Percentiles rank a stretch among this genome's conserved stretches.
These are phyloP conservation scores for Dendrocalamus sinicus DNA, from an alignment of 176 grass and related monocot species.

Conservation along the genomic window DNA sequence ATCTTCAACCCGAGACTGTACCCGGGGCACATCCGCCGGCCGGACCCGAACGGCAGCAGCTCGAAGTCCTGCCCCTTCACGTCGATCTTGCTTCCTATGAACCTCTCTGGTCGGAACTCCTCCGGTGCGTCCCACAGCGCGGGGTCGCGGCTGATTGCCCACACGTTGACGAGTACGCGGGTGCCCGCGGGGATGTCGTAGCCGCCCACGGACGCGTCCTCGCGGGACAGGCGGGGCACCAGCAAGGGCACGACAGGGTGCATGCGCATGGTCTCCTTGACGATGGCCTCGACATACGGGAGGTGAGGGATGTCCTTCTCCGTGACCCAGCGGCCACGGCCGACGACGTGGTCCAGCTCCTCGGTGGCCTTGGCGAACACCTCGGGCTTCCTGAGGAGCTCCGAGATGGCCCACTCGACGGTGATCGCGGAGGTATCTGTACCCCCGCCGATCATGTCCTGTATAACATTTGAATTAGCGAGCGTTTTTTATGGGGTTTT, in stretches of 20 bases:
- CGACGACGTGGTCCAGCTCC: conserved; percentile 65
- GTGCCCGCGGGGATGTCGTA: conserved; percentile 54
- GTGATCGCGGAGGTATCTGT: conserved; percentile 58
- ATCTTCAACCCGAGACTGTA: conserved; percentile 60
- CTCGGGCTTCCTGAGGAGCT: conserved; percentile 55
- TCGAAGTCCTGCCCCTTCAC: conserved; percentile 65
- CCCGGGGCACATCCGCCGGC: conserved; percentile 70
- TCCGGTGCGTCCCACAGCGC: conserved; percentile 54
- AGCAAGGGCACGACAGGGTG: conserved; percentile 62
- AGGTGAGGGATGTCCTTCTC: conserved; percentile 54
- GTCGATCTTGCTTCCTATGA: conserved; percentile 48
- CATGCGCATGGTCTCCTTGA: conserved; percentile 74
- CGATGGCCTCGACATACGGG: conserved; percentile 54
- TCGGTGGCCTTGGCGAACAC: conserved; percentile 55
- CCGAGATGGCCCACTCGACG: conserved; percentile 60
- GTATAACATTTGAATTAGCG: not conserved
- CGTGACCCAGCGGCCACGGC: conserved; percentile 40
- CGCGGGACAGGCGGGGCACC: conserved; percentile 36
- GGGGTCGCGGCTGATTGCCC: conserved; percentile 61
- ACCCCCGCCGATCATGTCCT: conserved; percentile 62
- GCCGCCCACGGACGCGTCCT: conserved; percentile 48
- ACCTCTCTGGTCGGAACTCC: conserved; percentile 60
- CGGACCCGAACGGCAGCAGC: conserved; percentile 62
- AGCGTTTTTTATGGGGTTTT: no score
- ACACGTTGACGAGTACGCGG: conserved; percentile 54